A percentile compares a stretch with the other conserved stretches of the same genome.
phyloP scores from a whole-genome alignment of 495 filamentous ascomycete genomes.

The Penicillium mononematosum region DNA sequence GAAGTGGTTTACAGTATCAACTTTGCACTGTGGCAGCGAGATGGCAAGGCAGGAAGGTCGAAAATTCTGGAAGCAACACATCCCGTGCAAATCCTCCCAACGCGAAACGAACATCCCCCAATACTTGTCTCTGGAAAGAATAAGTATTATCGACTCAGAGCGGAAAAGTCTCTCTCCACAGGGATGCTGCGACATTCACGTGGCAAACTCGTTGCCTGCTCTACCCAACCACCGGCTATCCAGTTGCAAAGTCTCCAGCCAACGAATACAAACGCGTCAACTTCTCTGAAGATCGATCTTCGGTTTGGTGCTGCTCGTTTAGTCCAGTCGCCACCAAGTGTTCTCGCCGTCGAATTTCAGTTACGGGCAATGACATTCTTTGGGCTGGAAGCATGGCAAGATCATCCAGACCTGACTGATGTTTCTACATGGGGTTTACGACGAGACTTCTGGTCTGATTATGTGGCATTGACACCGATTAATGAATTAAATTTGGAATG shows the following conservation, averaged over 20 bases:
- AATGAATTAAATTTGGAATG: background rate
- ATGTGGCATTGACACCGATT: background rate
- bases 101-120: constrained; percentile 5
- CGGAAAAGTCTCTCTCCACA: background rate
- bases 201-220: background rate
- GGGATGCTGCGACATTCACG: background rate
- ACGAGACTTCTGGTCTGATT: constrained; percentile 10
- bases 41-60: background rate
- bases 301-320: background rate
- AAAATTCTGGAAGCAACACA: constrained; percentile 4
- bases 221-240: constrained; percentile 9
- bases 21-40: constrained; percentile 2
- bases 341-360: constrained; percentile 3
- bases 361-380: constrained; percentile 15
- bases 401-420: constrained; percentile 6
- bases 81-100: constrained; percentile 10
- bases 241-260: background rate
- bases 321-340: background rate
- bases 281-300: background rate
- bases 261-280: background rate
- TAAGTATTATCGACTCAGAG: background rate
- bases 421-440: constrained; percentile 2
- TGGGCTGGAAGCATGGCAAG: constrained; percentile 9
- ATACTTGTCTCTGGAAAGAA: background rate
- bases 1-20: constrained; percentile 9